These are phyloP conservation scores for Globisporangium nunn DNA, from an alignment of 352 stramenopile genomes.

Conservation along the genomic window DNA sequence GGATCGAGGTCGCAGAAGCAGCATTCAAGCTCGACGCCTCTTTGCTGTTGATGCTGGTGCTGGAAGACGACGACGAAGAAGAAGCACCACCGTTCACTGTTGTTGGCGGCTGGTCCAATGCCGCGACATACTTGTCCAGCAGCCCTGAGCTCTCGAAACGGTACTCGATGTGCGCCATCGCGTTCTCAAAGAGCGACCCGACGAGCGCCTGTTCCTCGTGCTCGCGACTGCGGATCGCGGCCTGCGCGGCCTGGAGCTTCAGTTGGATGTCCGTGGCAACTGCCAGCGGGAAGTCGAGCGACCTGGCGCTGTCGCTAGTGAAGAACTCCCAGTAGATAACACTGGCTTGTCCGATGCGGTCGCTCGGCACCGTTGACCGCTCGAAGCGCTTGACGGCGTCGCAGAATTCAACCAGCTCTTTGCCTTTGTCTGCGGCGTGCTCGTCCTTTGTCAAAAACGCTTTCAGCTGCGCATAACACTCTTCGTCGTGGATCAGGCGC, in stretches of 20 bases:
- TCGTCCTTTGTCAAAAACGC: conserved; percentile 62
- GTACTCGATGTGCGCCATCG: conserved; percentile 60
- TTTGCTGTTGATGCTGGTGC: conserved; percentile 9
- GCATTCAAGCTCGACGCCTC: conserved; percentile 6
- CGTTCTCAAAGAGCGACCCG: conserved; percentile 62
- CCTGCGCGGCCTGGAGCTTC: conserved; percentile 60
- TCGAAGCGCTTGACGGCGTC: conserved; percentile 83
- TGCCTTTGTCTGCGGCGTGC: conserved; percentile 26
- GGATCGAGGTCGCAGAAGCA: conserved; percentile 24
- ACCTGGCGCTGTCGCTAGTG: conserved; percentile 45
- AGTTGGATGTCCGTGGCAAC: conserved; percentile 48
- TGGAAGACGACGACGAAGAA: background rate
- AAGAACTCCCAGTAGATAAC: conserved; percentile 85
- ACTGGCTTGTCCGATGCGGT: conserved; percentile 66
- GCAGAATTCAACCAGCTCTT: conserved; percentile 74
- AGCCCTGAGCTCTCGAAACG: conserved; percentile 62
- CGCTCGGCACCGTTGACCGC: conserved; percentile 50
- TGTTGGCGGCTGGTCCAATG: conserved; percentile 40
- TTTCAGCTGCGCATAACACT: conserved; percentile 82
- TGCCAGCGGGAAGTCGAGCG: conserved; percentile 50
- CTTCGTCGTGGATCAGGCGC: conserved; percentile 82
- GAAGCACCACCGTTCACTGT: conserved; percentile 2
- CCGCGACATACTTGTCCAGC: conserved; percentile 73
- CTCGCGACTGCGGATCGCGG: conserved; percentile 15
- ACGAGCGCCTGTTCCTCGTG: conserved; percentile 18